A percentile compares a stretch with the other conserved stretches of the same genome.
These are phyloP conservation scores for Adiantum capillusveneris DNA, from an alignment of 75 land plant species.

Conservation along the genomic window DNA sequence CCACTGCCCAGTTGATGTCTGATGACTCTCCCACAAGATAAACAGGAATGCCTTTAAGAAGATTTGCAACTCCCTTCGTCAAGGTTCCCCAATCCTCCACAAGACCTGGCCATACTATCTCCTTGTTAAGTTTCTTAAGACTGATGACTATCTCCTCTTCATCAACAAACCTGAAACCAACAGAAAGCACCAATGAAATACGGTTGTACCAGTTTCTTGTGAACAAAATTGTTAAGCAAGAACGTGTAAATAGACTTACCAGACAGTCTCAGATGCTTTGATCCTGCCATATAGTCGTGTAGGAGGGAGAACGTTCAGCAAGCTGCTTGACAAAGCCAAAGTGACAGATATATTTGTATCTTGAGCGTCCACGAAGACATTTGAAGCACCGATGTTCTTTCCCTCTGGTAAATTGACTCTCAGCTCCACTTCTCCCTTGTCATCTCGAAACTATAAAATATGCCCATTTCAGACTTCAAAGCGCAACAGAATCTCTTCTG, in stretches of 20 bases:
- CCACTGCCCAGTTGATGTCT: conserved; percentile 72
- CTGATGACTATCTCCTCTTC: conserved; percentile 76
- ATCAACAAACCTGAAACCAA: conserved; percentile 70
- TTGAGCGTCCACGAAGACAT: conserved; percentile 58
- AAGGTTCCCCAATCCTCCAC: conserved; percentile 77
- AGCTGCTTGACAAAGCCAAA: conserved; percentile 28
- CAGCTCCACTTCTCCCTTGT: conserved; percentile 64
- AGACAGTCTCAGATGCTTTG: conserved; percentile 79
- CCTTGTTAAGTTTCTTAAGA: conserved; percentile 66
- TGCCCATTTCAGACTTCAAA: no score
- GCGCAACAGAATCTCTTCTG: no score
- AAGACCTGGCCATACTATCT: conserved; percentile 85
- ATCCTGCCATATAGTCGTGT: conserved; percentile 55
- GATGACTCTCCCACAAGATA: conserved; percentile 79
- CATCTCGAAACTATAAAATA: conserved; percentile 76
- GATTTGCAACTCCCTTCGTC: conserved; percentile 41
- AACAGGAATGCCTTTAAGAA: conserved; percentile 81
- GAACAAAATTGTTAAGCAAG: not conserved
- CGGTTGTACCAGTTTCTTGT: no score
- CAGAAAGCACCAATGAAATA: no score
- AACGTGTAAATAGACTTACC: conserved; percentile 32
- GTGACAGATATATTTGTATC: conserved; percentile 46
- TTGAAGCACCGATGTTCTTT: conserved; percentile 28
- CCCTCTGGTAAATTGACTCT: conserved; percentile 37
- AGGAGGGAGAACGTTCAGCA: conserved; percentile 40